Evolutionary conservation across 2,329 filamentous ascomycete species (phyloP).

Genomic region (Byssothecium circinans): DNA sequence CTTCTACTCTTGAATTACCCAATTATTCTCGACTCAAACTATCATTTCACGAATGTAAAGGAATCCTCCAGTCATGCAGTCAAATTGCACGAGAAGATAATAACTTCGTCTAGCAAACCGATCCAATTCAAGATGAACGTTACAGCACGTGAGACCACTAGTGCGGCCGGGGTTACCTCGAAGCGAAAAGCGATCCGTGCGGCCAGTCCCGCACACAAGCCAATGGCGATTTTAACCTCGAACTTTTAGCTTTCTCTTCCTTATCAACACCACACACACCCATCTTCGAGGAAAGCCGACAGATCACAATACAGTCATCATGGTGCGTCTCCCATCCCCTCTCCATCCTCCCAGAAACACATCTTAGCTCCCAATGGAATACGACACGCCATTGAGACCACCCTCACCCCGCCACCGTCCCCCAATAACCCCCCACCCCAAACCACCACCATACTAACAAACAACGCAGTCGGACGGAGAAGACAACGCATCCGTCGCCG

Average conservation of each 20-base stretch:
- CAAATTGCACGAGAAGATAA: too few relatives aligned
- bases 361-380: too few relatives aligned
- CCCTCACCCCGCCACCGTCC: conserved; percentile 1
- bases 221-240: conserved; percentile 16
- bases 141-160: neutral
- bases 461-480: conserved; percentile 93
- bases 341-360: neutral
- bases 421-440: conserved; percentile 1
- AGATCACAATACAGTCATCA: conserved; percentile 42
- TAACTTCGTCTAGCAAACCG: too few relatives aligned
- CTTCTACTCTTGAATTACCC: too few relatives aligned
- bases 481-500: conserved; percentile 81
- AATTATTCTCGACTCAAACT: too few relatives aligned
- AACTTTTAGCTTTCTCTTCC: conserved; percentile 17
- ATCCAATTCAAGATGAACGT: too few relatives aligned
- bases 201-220: conserved; percentile 17
- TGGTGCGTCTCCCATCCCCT: conserved; percentile 35
- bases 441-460: conserved; percentile 19
- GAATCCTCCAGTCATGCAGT: too few relatives aligned
- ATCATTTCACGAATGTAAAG: too few relatives aligned
- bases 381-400: neutral
- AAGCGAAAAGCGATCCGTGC: conserved; percentile 8
- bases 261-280: conserved; percentile 4
- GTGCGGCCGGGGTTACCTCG: conserved; percentile 1
- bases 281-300: conserved; percentile 52